Base-by-base conservation (phyloP, 1,139 yeast species). In the Yamadazyma taylorii region DNA sequence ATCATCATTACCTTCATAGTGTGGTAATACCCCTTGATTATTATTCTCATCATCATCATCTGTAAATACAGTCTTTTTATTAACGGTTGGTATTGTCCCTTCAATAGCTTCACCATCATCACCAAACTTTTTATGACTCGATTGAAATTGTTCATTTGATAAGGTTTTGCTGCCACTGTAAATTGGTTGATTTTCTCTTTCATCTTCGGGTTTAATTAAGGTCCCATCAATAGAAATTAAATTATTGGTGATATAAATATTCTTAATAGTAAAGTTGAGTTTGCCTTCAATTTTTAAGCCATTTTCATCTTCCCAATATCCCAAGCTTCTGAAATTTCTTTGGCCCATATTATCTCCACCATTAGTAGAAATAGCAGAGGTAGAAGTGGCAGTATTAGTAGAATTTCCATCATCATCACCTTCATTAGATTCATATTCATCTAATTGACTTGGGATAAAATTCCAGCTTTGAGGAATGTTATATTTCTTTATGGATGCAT, bases 171-270 rank as follows among this genome's bases (percentile, higher is more conserved):
- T 58, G 40, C 61, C 65, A 48, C 61, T 57, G 32, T 51, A 62
- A 3, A 77, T 73, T 1, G 84, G 82, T 52, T 75, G 77, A 12
- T 75, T 67, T 41, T 75, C 85, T 42, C 61, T 63, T 46, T 79
- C 83, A 30, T 68, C 61, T n/a, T 81, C 83, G 3, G 85, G 84
- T 45, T 68, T 58, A 30, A 86, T 61, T 45, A 90, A 69, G 0
- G 96, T 81, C 12, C 97, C 97, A 46, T 88, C 95, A 12, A 90
- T 75, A 6, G 94, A 83, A 14, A 89, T 81, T 41, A 88, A 83
- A 58, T 81, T 81, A 12, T 96, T 95, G 4, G 90, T 76, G 13
- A 86, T 81, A 52, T 82, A 83, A 40, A 90, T 73, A 24, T 80
- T 70, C 56, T 80, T 85, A 27, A 90, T 78, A 6, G 81, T 78